Evolutionary conservation across 2,329 filamentous ascomycete species (phyloP).

Genomic region (Tolypocladium album): DNA sequence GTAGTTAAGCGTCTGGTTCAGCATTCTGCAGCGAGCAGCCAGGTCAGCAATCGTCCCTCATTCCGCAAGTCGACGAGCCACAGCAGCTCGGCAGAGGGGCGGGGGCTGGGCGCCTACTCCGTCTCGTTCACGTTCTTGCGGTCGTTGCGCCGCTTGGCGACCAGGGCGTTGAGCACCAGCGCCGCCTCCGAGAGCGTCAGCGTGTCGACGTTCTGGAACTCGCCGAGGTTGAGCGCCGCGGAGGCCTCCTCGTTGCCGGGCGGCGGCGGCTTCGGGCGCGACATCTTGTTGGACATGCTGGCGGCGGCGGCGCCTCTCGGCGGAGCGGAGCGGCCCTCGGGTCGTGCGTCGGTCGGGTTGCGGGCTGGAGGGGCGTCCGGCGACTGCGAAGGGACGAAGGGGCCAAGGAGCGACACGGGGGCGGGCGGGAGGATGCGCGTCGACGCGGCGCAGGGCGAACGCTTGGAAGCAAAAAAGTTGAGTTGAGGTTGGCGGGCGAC

Average conservation of each 20-base stretch:
- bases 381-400: neutral
- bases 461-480: neutral
- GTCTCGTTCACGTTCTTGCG: constrained; percentile 77
- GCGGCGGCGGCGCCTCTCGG: neutral
- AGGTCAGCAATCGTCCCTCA: neutral
- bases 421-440: neutral
- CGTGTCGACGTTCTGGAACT: constrained; percentile 86
- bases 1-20: constrained; percentile 84
- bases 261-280: constrained; percentile 56
- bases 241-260: constrained; percentile 83
- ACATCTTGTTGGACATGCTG: constrained; percentile 34
- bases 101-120: constrained; percentile 45
- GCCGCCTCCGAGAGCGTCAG: constrained; percentile 87
- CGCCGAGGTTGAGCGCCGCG: constrained; percentile 72
- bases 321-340: neutral
- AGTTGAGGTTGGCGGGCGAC: neutral
- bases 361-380: neutral
- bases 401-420: neutral
- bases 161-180: constrained; percentile 82
- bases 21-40: constrained; percentile 41
- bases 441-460: neutral
- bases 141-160: constrained; percentile 68
- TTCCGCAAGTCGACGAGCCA: neutral
- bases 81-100: neutral
- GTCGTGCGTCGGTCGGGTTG: neutral